Percentiles rank a stretch among this genome's conserved stretches.
Conservation (phyloP, 371 early-diverging fungal genomes). For the Dentiscutata heterogama region DNA sequence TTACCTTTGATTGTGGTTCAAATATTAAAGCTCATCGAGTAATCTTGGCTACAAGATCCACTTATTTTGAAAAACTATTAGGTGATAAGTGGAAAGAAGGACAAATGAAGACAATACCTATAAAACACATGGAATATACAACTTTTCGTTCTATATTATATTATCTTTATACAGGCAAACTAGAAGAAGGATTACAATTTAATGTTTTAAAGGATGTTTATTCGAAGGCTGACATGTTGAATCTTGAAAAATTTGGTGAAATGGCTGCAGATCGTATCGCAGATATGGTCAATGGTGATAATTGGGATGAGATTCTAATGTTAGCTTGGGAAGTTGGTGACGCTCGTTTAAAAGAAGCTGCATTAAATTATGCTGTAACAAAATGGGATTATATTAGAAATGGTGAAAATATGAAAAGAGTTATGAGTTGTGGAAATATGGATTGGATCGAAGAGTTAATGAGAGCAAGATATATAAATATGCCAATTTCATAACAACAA, state of each 20-base stretch:
- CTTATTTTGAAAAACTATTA: conserved; percentile 44
- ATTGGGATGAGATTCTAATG: conserved; percentile 44
- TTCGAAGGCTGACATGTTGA: conserved; percentile 45
- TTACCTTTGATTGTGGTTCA: conserved; percentile 43
- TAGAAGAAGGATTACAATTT: conserved; percentile 34
- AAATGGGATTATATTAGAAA: conserved; percentile 41
- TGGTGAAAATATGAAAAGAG: conserved; percentile 39
- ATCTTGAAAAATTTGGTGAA: conserved; percentile 42
- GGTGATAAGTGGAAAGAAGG: conserved; percentile 44
- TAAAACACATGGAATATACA: conserved; percentile 39
- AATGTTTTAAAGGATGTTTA: conserved; percentile 44
- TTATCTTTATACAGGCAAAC: conserved; percentile 40
- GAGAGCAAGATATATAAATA: conserved; percentile 31
- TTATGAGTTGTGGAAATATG: conserved; percentile 46
- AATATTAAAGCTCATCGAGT: conserved; percentile 45
- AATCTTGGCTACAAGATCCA: conserved; percentile 41
- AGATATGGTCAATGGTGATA: conserved; percentile 38
- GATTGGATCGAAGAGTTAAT: conserved; percentile 45
- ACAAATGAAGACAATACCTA: conserved; percentile 41
- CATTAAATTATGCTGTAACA: conserved; percentile 42
- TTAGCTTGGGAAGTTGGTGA: conserved; percentile 45
- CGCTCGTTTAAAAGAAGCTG: conserved; percentile 35
- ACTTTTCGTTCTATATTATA: conserved; percentile 44
- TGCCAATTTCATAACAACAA: conserved; percentile 28
- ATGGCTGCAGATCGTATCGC: conserved; percentile 40